These are phyloP conservation scores for Saksenaea oblongispora DNA, from an alignment of 371 early-diverging fungal species.

Conservation along the genomic window DNA sequence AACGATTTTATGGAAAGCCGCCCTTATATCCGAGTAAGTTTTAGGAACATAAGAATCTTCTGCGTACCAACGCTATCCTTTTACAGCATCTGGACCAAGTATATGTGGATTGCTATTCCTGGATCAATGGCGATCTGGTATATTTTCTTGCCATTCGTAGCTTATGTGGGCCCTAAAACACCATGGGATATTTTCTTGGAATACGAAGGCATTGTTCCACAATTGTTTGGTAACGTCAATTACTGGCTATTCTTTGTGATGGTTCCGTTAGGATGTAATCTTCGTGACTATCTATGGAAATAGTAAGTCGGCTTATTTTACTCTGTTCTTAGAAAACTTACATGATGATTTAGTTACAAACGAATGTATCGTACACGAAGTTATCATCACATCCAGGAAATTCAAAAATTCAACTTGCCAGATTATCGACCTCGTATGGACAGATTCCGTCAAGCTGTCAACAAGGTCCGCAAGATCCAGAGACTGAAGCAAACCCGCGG, in stretches of 20 bases:
- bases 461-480: conserved; percentile 93
- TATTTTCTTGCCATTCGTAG: conserved; percentile 84
- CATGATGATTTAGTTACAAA: conserved; percentile 53
- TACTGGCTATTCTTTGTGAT: conserved; percentile 90
- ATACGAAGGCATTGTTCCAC: conserved; percentile 76
- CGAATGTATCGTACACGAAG: conserved; percentile 79
- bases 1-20: conserved; percentile 82
- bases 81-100: conserved; percentile 81
- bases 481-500: conserved; percentile 89
- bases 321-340: neutral
- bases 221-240: conserved; percentile 67
- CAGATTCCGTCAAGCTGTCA: conserved; percentile 94
- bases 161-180: conserved; percentile 71
- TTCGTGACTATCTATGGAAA: conserved; percentile 92
- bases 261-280: conserved; percentile 74
- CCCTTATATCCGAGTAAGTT: conserved; percentile 77
- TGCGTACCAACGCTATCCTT: neutral
- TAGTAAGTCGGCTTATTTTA: conserved; percentile 62
- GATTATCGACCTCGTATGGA: conserved; percentile 97
- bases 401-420: conserved; percentile 95
- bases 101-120: conserved; percentile 75
- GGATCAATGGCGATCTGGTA: conserved; percentile 90
- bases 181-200: conserved; percentile 73
- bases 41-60: neutral
- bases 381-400: conserved; percentile 97